These are phyloP conservation scores for Peniophora sp. DNA, from an alignment of 1,284 basidiomycete genomes.

Conservation along the genomic window DNA sequence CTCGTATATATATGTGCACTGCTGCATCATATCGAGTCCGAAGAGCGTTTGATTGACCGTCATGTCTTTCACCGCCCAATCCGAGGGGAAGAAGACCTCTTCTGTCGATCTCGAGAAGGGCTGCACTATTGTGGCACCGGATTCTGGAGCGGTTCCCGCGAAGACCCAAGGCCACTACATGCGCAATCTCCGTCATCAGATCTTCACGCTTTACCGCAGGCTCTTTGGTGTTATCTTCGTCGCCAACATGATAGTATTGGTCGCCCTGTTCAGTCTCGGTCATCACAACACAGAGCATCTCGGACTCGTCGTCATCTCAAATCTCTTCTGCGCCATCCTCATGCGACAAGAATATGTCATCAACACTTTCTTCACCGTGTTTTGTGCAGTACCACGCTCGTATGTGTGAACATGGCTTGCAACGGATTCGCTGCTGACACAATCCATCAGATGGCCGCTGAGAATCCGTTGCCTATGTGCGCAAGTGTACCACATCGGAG, in stretches of 20 bases:
- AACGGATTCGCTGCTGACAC: too few species aligned
- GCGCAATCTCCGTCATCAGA: constrained; percentile 44
- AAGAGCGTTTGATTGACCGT: neutral
- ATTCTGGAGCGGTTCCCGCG: constrained; percentile 36
- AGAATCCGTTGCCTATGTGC: constrained; percentile 42
- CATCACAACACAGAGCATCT: constrained; percentile 31
- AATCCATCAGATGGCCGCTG: constrained; percentile 39
- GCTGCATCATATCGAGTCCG: too few species aligned
- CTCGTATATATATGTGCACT: too few species aligned
- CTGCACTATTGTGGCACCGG: constrained; percentile 5
- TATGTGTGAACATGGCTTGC: too few species aligned
- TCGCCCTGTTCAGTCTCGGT: constrained; percentile 27
- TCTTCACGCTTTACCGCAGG: constrained; percentile 49
- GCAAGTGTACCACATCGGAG: constrained; percentile 51
- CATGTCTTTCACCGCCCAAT: neutral
- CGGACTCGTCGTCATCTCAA: constrained; percentile 42
- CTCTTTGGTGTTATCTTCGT: constrained; percentile 51
- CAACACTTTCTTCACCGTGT: constrained; percentile 46
- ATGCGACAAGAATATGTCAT: constrained; percentile 58
- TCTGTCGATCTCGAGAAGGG: constrained; percentile 17
- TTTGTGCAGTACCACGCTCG: constrained; percentile 41
- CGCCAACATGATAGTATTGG: constrained; percentile 44
- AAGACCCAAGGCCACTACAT: constrained; percentile 39
- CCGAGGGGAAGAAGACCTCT: constrained; percentile 11
- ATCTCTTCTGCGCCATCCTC: constrained; percentile 45